Base-by-base conservation (phyloP, 306 rosid species). In the Dalbergia cultrata region DNA sequence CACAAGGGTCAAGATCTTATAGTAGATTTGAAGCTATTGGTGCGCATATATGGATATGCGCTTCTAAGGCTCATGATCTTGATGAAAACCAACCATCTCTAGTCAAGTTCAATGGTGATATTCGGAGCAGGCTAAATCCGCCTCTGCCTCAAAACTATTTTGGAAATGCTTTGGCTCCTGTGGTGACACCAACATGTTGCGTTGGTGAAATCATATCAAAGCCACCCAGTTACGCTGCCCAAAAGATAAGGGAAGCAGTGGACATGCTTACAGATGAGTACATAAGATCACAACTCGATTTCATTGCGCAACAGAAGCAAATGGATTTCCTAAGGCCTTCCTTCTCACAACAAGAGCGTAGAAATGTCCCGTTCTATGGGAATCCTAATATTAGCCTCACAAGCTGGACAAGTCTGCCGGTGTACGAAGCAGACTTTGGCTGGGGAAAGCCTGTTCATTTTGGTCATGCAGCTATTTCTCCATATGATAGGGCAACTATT, bases 371-470 rank as follows among this genome's bases (percentile, higher is more conserved):
- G 6, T 70, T 71, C 44, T 26, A 4, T 49, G 78, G 78, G 13
- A 71, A 80, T 4, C 78, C 78, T 4, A 80, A 80, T 3, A 6
- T 80, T 37, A 6, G 1, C 0, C 10, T 61, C 9, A 6, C 7
- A 5, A 80, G 83, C 9, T 70, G 71, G 83, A 13, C 62, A 18
- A 80, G 71, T 16, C 17, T 80, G 64, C 71, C 57, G 0, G 5
- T 66, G 0, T 54, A 56, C 22, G 68, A 22, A 13, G 49, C 60
- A 13, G 69, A 78, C 43, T 68, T 78, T 78, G 82, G 76, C 0
- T 57, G 68, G 76, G 76, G 82, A 41, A 78, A 58, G 34, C 82
- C 82, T 5, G 0, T 68, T 2, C 18, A 78, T 35, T 3, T 68
- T 35, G 82, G 82, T 8, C 35, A 57, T 16, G 69, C 11, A 12